A percentile compares a stretch with the other conserved stretches of the same genome.
These are phyloP conservation scores for Botrytis elliptica DNA, from an alignment of 2,329 filamentous ascomycete species.

Conservation along the genomic window DNA sequence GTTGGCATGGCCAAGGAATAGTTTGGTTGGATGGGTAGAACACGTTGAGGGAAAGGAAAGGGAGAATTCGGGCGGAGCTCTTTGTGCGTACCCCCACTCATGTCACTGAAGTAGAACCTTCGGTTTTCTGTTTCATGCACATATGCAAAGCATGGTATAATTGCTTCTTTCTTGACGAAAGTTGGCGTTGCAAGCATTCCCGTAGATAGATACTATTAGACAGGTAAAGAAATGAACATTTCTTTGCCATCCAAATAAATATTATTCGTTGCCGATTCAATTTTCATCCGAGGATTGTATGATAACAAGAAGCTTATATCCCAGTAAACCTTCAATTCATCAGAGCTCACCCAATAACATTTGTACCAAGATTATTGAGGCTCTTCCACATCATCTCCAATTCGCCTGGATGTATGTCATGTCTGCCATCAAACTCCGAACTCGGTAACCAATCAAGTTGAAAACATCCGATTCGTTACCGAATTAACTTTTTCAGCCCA, in stretches of 20 bases:
- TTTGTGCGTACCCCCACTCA: slow-evolving; percentile 1
- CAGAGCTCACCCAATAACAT: neutral
- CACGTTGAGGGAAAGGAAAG: neutral
- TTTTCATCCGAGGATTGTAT: neutral
- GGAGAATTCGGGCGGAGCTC: neutral
- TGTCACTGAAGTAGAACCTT: neutral
- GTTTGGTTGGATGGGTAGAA: neutral
- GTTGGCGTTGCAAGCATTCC: slow-evolving; percentile 1
- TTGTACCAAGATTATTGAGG: neutral
- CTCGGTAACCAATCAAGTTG: neutral
- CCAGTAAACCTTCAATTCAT: neutral
- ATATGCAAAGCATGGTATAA: slow-evolving; percentile 12
- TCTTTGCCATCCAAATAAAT: neutral
- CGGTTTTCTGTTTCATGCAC: neutral
- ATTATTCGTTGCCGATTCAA: neutral
- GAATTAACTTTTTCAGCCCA: neutral
- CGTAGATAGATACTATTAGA: slow-evolving; percentile 10
- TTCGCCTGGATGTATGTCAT: neutral
- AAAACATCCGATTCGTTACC: neutral
- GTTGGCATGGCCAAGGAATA: slow-evolving; percentile 1
- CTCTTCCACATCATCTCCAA: neutral
- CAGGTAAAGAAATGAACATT: neutral
- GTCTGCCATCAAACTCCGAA: neutral
- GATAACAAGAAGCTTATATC: neutral
- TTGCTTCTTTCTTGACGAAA: neutral